A percentile compares a stretch with the other conserved stretches of the same genome.
Conservation (phyloP, 2,329 filamentous ascomycete genomes). For the Tricladium varicosporioides region DNA sequence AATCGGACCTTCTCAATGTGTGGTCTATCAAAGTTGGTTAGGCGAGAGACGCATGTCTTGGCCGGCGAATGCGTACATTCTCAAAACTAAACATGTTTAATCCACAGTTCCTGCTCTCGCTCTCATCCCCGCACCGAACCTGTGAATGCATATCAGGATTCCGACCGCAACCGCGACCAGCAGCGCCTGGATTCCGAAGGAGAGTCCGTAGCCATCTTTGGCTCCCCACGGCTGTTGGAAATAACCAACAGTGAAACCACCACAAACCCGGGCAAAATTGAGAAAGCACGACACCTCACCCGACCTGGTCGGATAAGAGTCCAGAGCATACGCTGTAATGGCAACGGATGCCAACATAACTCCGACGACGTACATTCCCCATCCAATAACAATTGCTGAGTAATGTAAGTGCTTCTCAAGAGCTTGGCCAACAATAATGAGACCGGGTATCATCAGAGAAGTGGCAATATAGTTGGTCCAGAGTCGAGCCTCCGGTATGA, state of each 20-base stretch:
- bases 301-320: slow-evolving; percentile 21
- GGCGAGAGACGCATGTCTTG: too few species aligned
- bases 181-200: slow-evolving; percentile 25
- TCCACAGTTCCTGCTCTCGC: not conserved
- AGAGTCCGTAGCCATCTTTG: slow-evolving; percentile 19
- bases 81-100: not conserved
- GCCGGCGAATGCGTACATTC: too few species aligned
- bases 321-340: slow-evolving; percentile 20
- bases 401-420: slow-evolving; percentile 16
- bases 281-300: slow-evolving; percentile 22
- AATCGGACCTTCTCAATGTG: too few species aligned
- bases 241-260: slow-evolving; percentile 27
- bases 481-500: slow-evolving; percentile 11
- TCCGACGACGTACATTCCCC: slow-evolving; percentile 28
- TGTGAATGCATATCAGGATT: not conserved
- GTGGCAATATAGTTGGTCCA: slow-evolving; percentile 10
- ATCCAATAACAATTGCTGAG: slow-evolving; percentile 22
- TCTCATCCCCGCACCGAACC: not conserved
- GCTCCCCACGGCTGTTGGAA: slow-evolving; percentile 26
- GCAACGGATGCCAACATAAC: slow-evolving; percentile 24
- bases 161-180: slow-evolving; percentile 14
- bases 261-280: slow-evolving; percentile 21
- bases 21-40: too few species aligned
- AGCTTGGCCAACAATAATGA: slow-evolving; percentile 25
- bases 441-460: slow-evolving; percentile 21